Base-by-base conservation (phyloP, 345 rosid species). In the Psidium guajava region DNA sequence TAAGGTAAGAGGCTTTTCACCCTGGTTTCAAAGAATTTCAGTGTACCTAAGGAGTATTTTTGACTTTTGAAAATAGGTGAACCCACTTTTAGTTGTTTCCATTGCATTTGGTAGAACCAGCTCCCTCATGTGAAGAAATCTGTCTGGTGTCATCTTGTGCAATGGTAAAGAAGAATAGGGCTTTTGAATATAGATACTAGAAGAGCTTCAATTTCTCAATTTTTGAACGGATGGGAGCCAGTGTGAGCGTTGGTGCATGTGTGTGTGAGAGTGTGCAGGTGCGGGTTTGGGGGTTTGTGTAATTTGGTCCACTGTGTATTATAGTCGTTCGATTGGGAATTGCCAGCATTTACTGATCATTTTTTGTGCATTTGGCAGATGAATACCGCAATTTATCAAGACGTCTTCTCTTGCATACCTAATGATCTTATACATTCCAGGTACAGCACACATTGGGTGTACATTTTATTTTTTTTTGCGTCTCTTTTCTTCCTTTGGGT, bases 401-500 rank as follows among this genome's bases (percentile, higher is more conserved):
- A 95, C 50, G 96, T 96, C 77, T 97, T 97, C 88, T 90, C 99
- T 85, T 96, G 99, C 86, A 90, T 95, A 59, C 99, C 99, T 53
- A 96, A 86, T 75, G 99, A 97, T 91, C 98, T 95, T 87, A 92
- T 93, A 83, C 96, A 96, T 86, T 91, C 99, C 69, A 93, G 99
- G 99, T 97, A 88, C 42, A 64, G 40, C 47, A 8, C 56, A 56
- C 85, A 69, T 22, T 51, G 73, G 15, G 47, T 55, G 47, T 16
- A 18, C n/a, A n/a, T n/a, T n/a, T n/a, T n/a, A n/a, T n/a, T 13
- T 1, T 54, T 82, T 27, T n/a, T 18, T 27, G 14, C 44, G 53
- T 52, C 25, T 53, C 55, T 11, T 36, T 13, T 22, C 59, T 47
- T 25, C 56, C 20, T n/a, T 27, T 20, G 14, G 24, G 83, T 42